Evolutionary conservation across 2,329 filamentous ascomycete genomes (phyloP).

Genomic region (Colletotrichum tabaci): DNA sequence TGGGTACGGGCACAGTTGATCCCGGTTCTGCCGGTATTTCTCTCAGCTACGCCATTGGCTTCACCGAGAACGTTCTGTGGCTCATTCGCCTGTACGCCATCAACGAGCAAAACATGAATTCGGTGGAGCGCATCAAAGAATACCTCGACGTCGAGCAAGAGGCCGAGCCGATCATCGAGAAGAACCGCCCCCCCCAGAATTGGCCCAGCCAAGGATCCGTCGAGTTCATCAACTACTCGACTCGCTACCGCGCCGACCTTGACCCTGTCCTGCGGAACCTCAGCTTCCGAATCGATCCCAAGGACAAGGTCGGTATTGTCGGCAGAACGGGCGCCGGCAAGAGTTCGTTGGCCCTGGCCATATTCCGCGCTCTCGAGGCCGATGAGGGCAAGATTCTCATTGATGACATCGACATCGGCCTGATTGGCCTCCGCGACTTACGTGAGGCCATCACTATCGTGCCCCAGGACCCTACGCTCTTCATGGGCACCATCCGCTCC

Average conservation of each 20-base stretch:
- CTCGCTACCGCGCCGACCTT: constrained; percentile 88
- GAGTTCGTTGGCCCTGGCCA: constrained; percentile 91
- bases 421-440: constrained; percentile 92
- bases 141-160: constrained; percentile 98
- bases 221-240: constrained; percentile 90
- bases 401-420: constrained; percentile 90
- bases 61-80: constrained; percentile 98
- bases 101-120: constrained; percentile 99
- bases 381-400: constrained; percentile 91
- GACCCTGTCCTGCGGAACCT: constrained; percentile 88
- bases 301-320: constrained; percentile 96
- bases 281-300: constrained; percentile 86
- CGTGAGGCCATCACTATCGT: constrained; percentile 97
- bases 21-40: constrained; percentile 94
- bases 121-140: constrained; percentile 96
- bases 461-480: constrained; percentile 95
- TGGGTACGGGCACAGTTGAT: constrained; percentile 79
- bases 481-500: constrained; percentile 90
- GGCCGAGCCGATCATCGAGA: constrained; percentile 81
- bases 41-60: constrained; percentile 94
- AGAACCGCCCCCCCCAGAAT: constrained; percentile 81
- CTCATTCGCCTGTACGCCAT: constrained; percentile 93
- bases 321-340: constrained; percentile 97
- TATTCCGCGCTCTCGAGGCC: constrained; percentile 95
- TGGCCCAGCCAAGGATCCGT: constrained; percentile 92